Base-by-base conservation (phyloP, 352 stramenopile species). In the Phytopythium litorale region DNA sequence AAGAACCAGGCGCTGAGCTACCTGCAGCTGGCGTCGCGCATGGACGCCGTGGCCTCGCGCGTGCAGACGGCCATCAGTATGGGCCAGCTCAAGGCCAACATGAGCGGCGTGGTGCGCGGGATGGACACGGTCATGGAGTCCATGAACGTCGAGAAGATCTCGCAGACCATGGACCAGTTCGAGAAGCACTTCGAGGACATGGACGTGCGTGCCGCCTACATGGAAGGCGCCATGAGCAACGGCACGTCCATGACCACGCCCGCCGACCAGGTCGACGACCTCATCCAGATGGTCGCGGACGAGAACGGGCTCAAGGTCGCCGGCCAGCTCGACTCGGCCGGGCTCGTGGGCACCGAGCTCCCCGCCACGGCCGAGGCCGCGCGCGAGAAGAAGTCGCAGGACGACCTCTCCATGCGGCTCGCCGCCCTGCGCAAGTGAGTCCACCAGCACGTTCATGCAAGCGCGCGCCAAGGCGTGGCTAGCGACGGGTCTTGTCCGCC, bases 101-200 rank as follows among this genome's bases (percentile, higher is more conserved):
- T 99, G 97, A 91, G 88, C 64, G 90, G 92, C 38, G 96, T 99
- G 12, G 95, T 99, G 37, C 97, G 93, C 64, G 97, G 97, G 43
- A 99, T 99, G 97, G 89, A 97, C 72, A 98, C 88, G 46, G 94
- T 97, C 35, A 91, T 99, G 77, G 89, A 94, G 56, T 92, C 83
- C 13, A 99, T 99, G 97, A 96, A 99, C 72, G 88, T 98, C 35
- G 95, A 99, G 68, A 97, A 98, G 78, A 98, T 99, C 62, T 96
- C 87, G 56, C 81, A 94, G 62, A 97, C 92, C 6, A 99, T 99
- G 96, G 96, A 99, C 65, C 94, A 98, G 74, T 99, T 99, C 71
- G 97, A 99, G 73, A 87, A 97, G 70, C 97, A 99, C 78, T 99
- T 99, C 81, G 97, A 99, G 70, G 95, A 99, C 76, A 93, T 99